Base-by-base conservation (phyloP, 805 yeast species). In the Candida broadrunensis region DNA sequence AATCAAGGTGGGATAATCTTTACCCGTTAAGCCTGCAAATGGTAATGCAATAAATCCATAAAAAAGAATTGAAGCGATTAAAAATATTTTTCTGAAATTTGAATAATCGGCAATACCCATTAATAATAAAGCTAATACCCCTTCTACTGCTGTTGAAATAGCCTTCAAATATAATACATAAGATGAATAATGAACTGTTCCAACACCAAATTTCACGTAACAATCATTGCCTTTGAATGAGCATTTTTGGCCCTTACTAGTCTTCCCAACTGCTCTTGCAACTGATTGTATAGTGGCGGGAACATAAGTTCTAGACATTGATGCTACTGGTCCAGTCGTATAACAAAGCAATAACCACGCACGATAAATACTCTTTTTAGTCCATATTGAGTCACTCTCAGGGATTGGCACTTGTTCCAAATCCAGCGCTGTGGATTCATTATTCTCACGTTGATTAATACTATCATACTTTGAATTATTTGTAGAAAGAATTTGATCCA, bases 91-190 rank as follows among this genome's bases (percentile, higher is more conserved):
- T 23, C 65, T 54, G 39, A 61, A 61, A 39, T 62, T 57, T 14
- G 70, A 60, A 47, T 58, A 68, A 42, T 68, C 75, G 5, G 72
- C 73, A 45, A 67, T 49, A 1, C 70, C 66, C 70, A 66, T 65
- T 13, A 67, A 38, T 5, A 64, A 33, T 3, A 67, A 47, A 0
- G 73, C 56, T 2, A 67, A 41, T 2, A 63, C 34, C 1, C 72
- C 72, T 42, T 69, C 73, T n/a, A 65, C 7, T 0, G 70, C 59
- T 1, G 73, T 67, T 16, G 55, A 57, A 13, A 67, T 52, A 1
- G 73, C 73, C 36, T 53, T 55, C 25, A 68, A 39, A 37, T 68
- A 69, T 33, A 68, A 43, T 5, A 65, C 71, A 44, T 65, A 69
- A 0, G 72, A 61, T 4, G 63, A 55, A 16, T 55, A 43, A 41